Conservation (phyloP, 1,139 yeast species). For the Pneumocystis sp. region DNA sequence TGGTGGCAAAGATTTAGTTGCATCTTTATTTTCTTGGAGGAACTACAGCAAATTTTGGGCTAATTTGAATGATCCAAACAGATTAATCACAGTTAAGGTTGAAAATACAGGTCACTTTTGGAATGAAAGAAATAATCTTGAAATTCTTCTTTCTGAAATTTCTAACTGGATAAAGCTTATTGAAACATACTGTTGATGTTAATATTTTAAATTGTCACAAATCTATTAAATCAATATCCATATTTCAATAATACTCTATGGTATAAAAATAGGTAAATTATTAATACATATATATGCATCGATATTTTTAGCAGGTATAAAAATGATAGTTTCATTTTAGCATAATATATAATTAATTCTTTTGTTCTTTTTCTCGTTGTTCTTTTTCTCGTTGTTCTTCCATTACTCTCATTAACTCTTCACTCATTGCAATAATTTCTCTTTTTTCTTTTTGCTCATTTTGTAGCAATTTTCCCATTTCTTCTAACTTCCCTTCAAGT, state of each 20-base stretch:
- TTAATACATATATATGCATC: background rate
- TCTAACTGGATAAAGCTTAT: background rate
- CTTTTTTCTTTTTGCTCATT: background rate
- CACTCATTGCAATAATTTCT: background rate
- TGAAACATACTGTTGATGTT: background rate
- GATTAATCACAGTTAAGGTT: background rate
- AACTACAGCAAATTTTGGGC: background rate
- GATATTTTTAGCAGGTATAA: background rate
- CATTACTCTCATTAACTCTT: background rate
- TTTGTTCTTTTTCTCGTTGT: background rate
- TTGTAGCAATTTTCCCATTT: background rate
- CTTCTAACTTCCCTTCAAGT: constrained; percentile 2
- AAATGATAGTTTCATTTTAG: background rate
- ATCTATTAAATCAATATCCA: background rate
- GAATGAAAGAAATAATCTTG: background rate
- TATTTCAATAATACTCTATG: background rate
- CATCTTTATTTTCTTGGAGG: background rate
- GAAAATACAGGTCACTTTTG: background rate
- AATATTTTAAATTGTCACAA: background rate
- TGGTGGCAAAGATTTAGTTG: background rate
- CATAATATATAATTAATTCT: background rate
- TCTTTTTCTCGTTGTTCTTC: background rate
- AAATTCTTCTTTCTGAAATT: background rate
- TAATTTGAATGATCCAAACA: background rate
- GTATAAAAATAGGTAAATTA: background rate